Evolutionary conservation across 495 filamentous ascomycete genomes (phyloP).

Genomic region (Hypoxylon subgilvum): DNA sequence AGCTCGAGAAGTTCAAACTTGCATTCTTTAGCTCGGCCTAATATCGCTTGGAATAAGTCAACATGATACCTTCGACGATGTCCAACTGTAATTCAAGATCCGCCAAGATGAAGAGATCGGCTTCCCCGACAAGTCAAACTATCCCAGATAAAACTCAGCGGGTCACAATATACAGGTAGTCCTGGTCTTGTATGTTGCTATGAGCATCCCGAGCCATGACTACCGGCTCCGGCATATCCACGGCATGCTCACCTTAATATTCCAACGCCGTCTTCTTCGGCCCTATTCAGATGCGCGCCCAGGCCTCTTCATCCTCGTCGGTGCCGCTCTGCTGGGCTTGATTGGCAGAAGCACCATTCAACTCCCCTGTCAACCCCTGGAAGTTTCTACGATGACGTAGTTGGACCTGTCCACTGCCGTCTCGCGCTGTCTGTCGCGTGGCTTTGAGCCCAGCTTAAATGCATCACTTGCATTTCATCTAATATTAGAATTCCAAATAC

Average conservation of each 20-base stretch:
- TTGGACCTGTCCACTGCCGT: background rate
- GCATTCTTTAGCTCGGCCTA: too few relatives aligned
- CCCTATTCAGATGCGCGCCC: background rate
- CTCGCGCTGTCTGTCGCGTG: background rate
- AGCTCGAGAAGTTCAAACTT: too few relatives aligned
- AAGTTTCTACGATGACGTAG: background rate
- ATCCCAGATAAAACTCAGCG: too few relatives aligned
- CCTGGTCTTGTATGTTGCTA: too few relatives aligned
- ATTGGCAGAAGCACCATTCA: constrained; percentile 5
- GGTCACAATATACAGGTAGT: too few relatives aligned
- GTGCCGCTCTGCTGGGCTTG: constrained; percentile 2
- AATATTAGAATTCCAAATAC: constrained; percentile 6
- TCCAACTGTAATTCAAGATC: too few relatives aligned
- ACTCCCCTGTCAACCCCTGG: background rate
- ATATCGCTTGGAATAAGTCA: too few relatives aligned
- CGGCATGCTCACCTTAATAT: background rate
- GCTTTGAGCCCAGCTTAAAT: background rate
- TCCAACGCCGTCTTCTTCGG: constrained; percentile 10
- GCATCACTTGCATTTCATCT: background rate
- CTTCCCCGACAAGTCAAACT: too few relatives aligned
- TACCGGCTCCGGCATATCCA: constrained; percentile 1
- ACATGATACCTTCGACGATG: too few relatives aligned
- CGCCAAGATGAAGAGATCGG: too few relatives aligned
- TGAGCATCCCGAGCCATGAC: too few relatives aligned
- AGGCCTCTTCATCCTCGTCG: background rate